A percentile compares a stretch with the other conserved stretches of the same genome.
These are phyloP conservation scores for Graphilbum sp. DNA, from an alignment of 2,329 filamentous ascomycete species.

Conservation along the genomic window DNA sequence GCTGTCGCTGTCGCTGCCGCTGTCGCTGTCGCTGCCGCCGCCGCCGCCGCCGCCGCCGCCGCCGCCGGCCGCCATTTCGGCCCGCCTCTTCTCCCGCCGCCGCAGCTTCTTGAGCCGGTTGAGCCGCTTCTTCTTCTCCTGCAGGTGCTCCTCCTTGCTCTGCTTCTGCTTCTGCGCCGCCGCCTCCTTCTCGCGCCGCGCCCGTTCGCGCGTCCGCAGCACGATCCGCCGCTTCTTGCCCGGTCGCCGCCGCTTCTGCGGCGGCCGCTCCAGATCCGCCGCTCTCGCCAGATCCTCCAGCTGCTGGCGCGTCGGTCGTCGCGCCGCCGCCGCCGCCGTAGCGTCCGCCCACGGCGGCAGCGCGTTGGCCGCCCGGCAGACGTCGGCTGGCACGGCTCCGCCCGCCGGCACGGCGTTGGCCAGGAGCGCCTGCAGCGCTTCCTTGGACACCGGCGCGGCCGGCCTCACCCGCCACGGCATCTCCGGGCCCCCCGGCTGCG, in stretches of 20 bases:
- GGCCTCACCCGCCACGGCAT: constrained; percentile 40
- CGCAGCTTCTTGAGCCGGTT: constrained; percentile 45
- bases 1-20: background rate
- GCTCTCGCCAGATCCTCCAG: background rate
- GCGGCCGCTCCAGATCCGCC: background rate
- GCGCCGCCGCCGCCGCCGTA: background rate
- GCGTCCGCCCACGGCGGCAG: constrained; percentile 5
- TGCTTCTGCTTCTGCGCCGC: constrained; percentile 20
- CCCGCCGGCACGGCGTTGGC: constrained; percentile 4
- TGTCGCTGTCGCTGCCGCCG: background rate
- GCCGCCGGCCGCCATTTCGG: background rate
- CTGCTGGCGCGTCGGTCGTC: background rate
- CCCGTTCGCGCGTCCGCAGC: constrained; percentile 27
- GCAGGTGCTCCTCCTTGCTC: constrained; percentile 38
- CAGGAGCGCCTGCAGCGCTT: constrained; percentile 6
- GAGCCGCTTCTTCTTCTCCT: constrained; percentile 45
- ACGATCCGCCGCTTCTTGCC: constrained; percentile 44
- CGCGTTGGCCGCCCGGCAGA: constrained; percentile 3
- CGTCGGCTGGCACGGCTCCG: background rate
- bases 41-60: background rate
- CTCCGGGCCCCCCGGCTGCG: constrained; percentile 39
- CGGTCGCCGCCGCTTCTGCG: constrained; percentile 20
- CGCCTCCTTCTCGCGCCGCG: constrained; percentile 23
- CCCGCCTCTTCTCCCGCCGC: constrained; percentile 38
- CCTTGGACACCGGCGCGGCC: constrained; percentile 20